These are phyloP conservation scores for Diaporthe capsici DNA, from an alignment of 2,329 filamentous ascomycete species.

Conservation along the genomic window DNA sequence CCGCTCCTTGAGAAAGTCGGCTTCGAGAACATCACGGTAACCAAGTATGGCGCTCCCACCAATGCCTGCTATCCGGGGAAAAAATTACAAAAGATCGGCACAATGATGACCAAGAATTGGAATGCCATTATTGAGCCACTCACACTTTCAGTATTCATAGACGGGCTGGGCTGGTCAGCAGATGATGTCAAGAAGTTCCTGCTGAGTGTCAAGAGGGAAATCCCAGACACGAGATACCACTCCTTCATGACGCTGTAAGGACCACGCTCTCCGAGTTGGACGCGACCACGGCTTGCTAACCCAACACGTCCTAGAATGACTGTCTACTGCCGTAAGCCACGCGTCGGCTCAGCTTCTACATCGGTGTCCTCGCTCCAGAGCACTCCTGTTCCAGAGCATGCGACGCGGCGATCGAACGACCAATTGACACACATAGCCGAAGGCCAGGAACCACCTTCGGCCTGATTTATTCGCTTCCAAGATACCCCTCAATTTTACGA, in stretches of 20 bases:
- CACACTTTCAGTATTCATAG: constrained; percentile 44
- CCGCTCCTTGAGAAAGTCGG: constrained; percentile 45
- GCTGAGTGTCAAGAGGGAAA: constrained; percentile 45
- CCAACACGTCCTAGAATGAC: constrained; percentile 45
- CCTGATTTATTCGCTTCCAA: constrained; percentile 1
- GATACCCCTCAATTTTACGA: constrained; percentile 30
- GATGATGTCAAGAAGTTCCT: constrained; percentile 46
- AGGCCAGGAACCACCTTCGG: background rate
- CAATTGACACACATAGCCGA: constrained; percentile 13
- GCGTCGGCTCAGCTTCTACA: constrained; percentile 44
- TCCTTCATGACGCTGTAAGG: constrained; percentile 50
- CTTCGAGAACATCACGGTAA: constrained; percentile 47
- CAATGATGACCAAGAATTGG: constrained; percentile 49
- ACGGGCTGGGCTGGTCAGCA: constrained; percentile 47
- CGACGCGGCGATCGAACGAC: constrained; percentile 9
- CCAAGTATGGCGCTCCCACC: constrained; percentile 48
- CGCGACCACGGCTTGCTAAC: constrained; percentile 16
- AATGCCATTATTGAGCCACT: constrained; percentile 48
- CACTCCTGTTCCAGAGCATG: constrained; percentile 3
- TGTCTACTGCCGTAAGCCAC: constrained; percentile 49
- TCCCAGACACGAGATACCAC: constrained; percentile 48
- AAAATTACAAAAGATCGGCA: constrained; percentile 49
- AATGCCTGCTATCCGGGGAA: constrained; percentile 51
- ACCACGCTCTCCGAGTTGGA: background rate
- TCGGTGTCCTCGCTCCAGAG: constrained; percentile 24